These are phyloP conservation scores for Crithidia bombi DNA, from an alignment of 208 protist species.

Conservation along the genomic window DNA sequence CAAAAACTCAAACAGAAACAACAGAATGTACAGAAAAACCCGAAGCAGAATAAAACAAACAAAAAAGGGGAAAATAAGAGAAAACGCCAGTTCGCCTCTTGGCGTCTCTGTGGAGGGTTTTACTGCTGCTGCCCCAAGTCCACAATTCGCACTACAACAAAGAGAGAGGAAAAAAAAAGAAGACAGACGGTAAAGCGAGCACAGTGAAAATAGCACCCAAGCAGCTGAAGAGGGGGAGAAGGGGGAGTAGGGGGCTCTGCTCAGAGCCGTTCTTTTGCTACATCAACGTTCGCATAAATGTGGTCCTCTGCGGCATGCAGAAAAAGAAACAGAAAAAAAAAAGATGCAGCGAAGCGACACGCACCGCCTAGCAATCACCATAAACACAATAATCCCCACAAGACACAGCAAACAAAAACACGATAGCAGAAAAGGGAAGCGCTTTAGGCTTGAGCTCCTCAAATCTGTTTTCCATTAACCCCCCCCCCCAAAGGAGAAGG, in stretches of 20 bases:
- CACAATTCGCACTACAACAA: too few relatives aligned
- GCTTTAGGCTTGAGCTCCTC: too few relatives aligned
- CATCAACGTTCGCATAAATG: neutral
- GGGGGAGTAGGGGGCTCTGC: too few relatives aligned
- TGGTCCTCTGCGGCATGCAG: neutral
- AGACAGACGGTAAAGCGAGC: too few relatives aligned
- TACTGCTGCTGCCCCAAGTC: too few relatives aligned
- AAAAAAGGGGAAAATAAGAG: neutral
- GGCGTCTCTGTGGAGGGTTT: neutral
- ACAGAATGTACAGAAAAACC: conserved; percentile 1
- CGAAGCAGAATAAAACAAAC: conserved; percentile 2
- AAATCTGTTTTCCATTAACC: too few relatives aligned
- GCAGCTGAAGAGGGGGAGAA: too few relatives aligned
- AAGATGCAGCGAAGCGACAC: neutral
- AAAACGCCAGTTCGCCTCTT: neutral
- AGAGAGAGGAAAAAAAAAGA: too few relatives aligned
- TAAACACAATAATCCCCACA: neutral
- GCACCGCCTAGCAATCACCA: neutral
- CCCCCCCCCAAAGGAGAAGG: too few relatives aligned
- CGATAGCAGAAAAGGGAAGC: too few relatives aligned
- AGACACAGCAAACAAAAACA: neutral
- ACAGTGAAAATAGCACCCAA: too few relatives aligned
- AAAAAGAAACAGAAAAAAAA: neutral
- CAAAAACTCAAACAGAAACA: neutral
- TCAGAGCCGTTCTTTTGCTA: neutral